Base-by-base conservation (phyloP, 768 basidiomycete genomes). In the Agrocybe praecox region DNA sequence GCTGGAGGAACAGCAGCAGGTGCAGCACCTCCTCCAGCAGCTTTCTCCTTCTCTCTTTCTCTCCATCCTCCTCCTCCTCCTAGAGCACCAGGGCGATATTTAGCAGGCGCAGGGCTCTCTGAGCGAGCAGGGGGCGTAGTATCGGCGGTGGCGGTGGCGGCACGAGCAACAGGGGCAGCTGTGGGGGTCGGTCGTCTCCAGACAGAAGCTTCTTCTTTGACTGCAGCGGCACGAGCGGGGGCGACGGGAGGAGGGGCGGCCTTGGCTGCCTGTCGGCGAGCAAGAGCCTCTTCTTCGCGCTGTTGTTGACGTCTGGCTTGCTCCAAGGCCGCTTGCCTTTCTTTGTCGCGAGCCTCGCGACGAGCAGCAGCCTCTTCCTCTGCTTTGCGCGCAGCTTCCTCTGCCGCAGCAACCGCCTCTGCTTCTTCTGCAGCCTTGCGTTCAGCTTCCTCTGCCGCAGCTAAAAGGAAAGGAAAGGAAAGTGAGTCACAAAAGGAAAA, bases 251-350 rank as follows among this genome's bases (percentile, higher is more conserved):
- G 49, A 34, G 69, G 63, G 6, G 67, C 62, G 49, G 63, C 67
- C 48, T 65, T 47, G 69, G 64, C 49, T 67, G 67, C 17, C 73
- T 70, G 82, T 21, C 74, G 34, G 56, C 80, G 75, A 51, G 75
- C 75, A 72, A 82, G 82, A 1, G 89, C 89, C 57, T 90, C 89
- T n/a, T 87, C 85, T 63, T 90, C 90, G 36, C 87, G 81, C 62
- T 86, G 81, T 12, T 72, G 73, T 59, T 84, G 88, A 49, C 79
- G 73, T n/a, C 81, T 83, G 1, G 84, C 85, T 23, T 80, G 71
- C 53, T 90, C 86, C 14, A 71, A 17, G 0, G 76, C 78, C 15
- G 80, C 83, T 15, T 79, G 80, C 40, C 82, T 78, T 54, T 82
- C 80, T 23, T 65, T 72, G 51, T 81, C 78, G 22, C 80, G 85